Conservation (phyloP, 495 filamentous ascomycete genomes). For the Neurospora sp. region DNA sequence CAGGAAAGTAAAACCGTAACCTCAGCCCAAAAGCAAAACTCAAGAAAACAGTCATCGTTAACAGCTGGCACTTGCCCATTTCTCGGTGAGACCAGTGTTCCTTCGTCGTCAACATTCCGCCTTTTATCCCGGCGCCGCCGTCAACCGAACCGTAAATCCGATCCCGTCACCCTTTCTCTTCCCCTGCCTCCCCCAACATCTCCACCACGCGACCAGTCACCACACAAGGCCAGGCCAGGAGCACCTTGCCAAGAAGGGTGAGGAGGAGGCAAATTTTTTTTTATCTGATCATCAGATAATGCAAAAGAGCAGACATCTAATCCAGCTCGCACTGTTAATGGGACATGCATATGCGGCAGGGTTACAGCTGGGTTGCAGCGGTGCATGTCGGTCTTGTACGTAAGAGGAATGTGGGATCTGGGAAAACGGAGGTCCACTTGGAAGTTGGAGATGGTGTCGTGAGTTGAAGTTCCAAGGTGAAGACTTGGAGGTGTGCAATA, state of each 20-base stretch:
- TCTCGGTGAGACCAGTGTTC: neutral
- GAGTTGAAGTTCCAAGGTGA: neutral
- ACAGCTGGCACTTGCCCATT: neutral
- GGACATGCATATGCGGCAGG: neutral
- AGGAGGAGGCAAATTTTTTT: neutral
- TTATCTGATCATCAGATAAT: slow-evolving; percentile 20
- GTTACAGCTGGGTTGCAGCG: neutral
- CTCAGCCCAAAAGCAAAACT: neutral
- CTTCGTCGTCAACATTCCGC: neutral
- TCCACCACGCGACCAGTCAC: neutral
- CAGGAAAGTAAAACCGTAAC: too few species aligned
- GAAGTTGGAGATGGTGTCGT: neutral
- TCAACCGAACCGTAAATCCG: neutral
- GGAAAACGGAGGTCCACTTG: neutral
- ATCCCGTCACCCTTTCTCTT: neutral
- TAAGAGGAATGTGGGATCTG: neutral
- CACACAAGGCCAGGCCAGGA: neutral
- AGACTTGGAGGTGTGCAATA: neutral
- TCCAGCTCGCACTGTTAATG: neutral
- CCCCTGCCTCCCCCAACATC: neutral
- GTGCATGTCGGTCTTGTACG: neutral
- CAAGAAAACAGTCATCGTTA: neutral
- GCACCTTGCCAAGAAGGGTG: neutral
- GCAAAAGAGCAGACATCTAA: neutral
- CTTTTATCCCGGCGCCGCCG: neutral